A percentile compares a stretch with the other conserved stretches of the same genome.
Evolutionary conservation across 177 flowering plant genomes (phyloP).

Genomic region (Vitis hybrid): DNA sequence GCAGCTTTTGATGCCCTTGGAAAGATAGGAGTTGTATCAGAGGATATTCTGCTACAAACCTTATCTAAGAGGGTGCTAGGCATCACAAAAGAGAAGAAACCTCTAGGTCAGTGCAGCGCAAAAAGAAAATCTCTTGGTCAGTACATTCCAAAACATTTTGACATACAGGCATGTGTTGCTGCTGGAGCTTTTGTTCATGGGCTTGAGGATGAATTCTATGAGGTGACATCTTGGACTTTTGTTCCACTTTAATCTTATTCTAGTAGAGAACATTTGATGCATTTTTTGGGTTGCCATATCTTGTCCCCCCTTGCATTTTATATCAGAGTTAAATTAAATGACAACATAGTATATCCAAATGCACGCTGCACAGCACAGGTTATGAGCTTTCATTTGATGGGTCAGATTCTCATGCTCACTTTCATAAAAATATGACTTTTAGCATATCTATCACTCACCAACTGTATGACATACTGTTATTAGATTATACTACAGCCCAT

Average conservation of each 20-base stretch:
- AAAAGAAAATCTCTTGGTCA: constrained; percentile 16
- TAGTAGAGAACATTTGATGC: background rate
- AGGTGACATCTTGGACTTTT: constrained; percentile 41
- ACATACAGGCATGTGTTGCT: constrained; percentile 40
- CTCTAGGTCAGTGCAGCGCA: constrained; percentile 17
- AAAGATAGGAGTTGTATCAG: constrained; percentile 54
- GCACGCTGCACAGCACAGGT: background rate
- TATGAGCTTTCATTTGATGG: background rate
- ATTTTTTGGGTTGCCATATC: background rate
- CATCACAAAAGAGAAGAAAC: constrained; percentile 36
- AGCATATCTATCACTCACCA: background rate
- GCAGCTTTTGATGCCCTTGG: constrained; percentile 75
- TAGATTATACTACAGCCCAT: background rate
- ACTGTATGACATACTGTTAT: background rate
- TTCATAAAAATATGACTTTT: background rate
- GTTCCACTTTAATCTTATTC: background rate
- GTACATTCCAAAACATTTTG: constrained; percentile 21
- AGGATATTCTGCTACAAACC: constrained; percentile 60
- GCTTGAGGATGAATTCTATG: constrained; percentile 84
- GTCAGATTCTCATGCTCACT: background rate
- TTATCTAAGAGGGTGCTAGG: constrained; percentile 61
- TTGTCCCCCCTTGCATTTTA: background rate
- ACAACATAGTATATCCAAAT: no score
- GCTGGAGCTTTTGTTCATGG: constrained; percentile 90
- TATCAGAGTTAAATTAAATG: background rate